phyloP scores from a whole-genome alignment of 257 asterid genomes.

The Prunella vulgaris region DNA sequence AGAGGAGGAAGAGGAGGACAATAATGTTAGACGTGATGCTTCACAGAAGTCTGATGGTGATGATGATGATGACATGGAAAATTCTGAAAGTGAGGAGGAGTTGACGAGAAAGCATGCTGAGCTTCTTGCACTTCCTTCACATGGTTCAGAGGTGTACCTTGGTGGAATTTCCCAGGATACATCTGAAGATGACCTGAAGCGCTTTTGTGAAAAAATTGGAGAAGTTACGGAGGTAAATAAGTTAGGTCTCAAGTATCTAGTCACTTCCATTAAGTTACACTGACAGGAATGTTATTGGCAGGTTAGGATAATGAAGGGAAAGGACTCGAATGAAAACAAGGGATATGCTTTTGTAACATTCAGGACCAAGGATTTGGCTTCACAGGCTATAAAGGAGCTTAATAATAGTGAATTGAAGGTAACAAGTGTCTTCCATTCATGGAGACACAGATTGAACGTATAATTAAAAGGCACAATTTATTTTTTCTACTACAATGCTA shows the following conservation, averaged over 20 bases:
- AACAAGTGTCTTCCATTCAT: conserved; percentile 1
- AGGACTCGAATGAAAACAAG: conserved; percentile 78
- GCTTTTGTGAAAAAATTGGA: conserved; percentile 69
- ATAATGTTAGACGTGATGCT: conserved; percentile 24
- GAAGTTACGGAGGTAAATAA: conserved; percentile 80
- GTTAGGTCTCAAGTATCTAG: not conserved
- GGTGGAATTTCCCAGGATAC: conserved; percentile 76
- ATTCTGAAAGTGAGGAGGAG: conserved; percentile 43
- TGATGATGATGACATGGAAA: conserved; percentile 54
- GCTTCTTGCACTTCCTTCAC: conserved; percentile 94
- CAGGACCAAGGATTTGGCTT: conserved; percentile 80
- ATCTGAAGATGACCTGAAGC: conserved; percentile 69
- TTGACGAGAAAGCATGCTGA: conserved; percentile 54
- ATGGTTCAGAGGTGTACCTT: conserved; percentile 90
- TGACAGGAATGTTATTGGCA: conserved; percentile 32
- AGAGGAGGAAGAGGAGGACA: conserved; percentile 48
- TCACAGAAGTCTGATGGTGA: conserved; percentile 36
- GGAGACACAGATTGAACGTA: not conserved
- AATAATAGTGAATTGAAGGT: conserved; percentile 76
- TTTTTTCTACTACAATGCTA: not conserved
- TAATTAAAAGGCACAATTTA: not conserved
- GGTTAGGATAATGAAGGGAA: conserved; percentile 96
- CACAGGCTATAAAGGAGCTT: conserved; percentile 85
- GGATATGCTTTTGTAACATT: conserved; percentile 93
- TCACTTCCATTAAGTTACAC: conserved; percentile 12